phyloP scores from a whole-genome alignment of 225 moss, liverwort and hornwort species.

The Polytrichum formosum region DNA sequence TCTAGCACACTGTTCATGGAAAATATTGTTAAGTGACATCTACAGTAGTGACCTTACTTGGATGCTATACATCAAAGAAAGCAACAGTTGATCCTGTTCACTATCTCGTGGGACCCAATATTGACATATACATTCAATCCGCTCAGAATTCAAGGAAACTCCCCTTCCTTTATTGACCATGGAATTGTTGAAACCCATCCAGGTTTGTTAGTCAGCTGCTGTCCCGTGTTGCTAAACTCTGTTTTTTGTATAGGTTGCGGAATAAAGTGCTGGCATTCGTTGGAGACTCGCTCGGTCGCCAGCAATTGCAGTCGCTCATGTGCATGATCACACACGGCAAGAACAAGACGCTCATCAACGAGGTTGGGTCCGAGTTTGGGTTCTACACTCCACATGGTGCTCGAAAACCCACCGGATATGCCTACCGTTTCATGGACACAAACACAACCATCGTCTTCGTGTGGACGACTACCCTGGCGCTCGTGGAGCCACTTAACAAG shows the following conservation, averaged over 20 bases:
- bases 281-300: conserved; percentile 77
- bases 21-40: too few relatives aligned
- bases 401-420: conserved; percentile 42
- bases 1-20: too few relatives aligned
- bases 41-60: too few relatives aligned
- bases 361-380: conserved; percentile 25
- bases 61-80: too few relatives aligned
- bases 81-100: neutral
- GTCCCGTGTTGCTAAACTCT: neutral
- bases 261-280: conserved; percentile 82
- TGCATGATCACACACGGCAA: conserved; percentile 80
- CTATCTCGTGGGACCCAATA: neutral
- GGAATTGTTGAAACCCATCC: too few relatives aligned
- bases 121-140: neutral
- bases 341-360: conserved; percentile 23
- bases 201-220: neutral
- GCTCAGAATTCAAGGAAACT: neutral
- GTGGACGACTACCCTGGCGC: conserved; percentile 65
- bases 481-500: conserved; percentile 31
- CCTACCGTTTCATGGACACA: conserved; percentile 57
- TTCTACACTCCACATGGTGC: conserved; percentile 8
- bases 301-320: conserved; percentile 73
- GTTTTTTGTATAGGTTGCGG: conserved; percentile 42
- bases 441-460: conserved; percentile 78
- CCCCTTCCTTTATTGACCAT: neutral